Base-by-base conservation (phyloP, 2,329 filamentous ascomycete species). In the Claviceps capensis region DNA sequence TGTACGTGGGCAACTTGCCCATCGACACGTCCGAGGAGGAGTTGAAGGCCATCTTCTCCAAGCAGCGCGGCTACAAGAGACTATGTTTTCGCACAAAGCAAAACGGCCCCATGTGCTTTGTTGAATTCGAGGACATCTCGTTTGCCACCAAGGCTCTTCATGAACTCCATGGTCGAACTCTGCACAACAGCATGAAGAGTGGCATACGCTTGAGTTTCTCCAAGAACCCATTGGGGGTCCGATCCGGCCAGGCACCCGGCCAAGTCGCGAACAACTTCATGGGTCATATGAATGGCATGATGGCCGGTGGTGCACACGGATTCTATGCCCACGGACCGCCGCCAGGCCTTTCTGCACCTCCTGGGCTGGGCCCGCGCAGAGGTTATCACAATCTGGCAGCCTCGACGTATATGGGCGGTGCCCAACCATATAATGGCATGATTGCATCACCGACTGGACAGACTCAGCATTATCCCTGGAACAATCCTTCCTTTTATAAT, bases 71-170 rank as follows among this genome's bases (percentile, higher is more conserved):
- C 3, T 98, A 96, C 72, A 97, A 95, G 70, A 80, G 93, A 30
- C 81, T 98, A 7, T 95, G 89, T 64, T 95, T 96, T 74, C 81
- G 91, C 37, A 94, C 89, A 51, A 97, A 97, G 72, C 81, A 87
- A 58, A 95, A 96, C 60, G 91, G 91, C 0, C 91, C 91, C 2
- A 97, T 97, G 90, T 97, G 93, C 65, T 97, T 97, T 67, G 93
- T 98, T 40, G 93, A 98, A 67, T 98, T 97, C 60, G 91, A 97
- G 62, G 90, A 96, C 61, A 78, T 95, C 11, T 86, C 87, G 1
- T 91, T 88, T 62, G 91, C 93, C 0, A 96, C 91, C 43, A 95
- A 93, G 68, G 85, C 90, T 1, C 76, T 97, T 2, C 82, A 90
- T 57, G 88, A 96, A 52, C 76, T 97, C 1, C 96, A 97, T 62